Percentiles rank a stretch among this genome's conserved stretches.
phyloP scores from a whole-genome alignment of 2,329 filamentous ascomycete species.

The Apiospora phragmitis region DNA sequence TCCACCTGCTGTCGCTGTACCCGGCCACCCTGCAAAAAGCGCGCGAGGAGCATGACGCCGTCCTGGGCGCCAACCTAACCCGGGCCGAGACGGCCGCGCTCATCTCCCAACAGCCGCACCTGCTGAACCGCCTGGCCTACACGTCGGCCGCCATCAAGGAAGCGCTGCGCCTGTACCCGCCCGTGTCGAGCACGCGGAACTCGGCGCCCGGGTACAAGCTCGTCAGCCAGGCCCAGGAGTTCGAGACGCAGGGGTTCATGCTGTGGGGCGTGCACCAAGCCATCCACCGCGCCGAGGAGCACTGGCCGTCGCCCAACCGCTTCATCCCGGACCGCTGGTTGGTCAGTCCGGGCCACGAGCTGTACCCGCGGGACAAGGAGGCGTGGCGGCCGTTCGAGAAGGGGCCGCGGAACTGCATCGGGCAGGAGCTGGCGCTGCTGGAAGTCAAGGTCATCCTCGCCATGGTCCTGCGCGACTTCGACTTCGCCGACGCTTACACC shows the following conservation, averaged over 20 bases:
- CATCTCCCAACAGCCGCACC: conserved; percentile 28
- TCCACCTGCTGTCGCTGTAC: conserved; percentile 31
- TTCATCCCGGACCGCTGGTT: conserved; percentile 41
- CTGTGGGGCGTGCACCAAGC: conserved; percentile 20
- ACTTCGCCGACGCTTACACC: conserved; percentile 36
- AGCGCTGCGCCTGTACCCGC: conserved; percentile 35
- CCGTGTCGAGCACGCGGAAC: conserved; percentile 40
- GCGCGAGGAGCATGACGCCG: conserved; percentile 37
- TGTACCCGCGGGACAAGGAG: not conserved
- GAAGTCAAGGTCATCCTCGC: conserved; percentile 52
- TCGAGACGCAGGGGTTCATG: conserved; percentile 21
- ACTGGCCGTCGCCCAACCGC: conserved; percentile 33
- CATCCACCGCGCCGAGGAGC: conserved; percentile 34
- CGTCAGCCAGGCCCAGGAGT: conserved; percentile 29
- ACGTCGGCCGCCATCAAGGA: conserved; percentile 40
- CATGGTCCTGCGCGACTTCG: conserved; percentile 48
- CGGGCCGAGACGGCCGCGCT: conserved; percentile 26
- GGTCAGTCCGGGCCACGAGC: conserved; percentile 14
- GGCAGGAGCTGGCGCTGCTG: conserved; percentile 55
- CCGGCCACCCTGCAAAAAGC: conserved; percentile 31
- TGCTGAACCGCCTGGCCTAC: conserved; percentile 30
- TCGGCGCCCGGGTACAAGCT: conserved; percentile 29
- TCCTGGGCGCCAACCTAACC: conserved; percentile 29
- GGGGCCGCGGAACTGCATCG: conserved; percentile 57
- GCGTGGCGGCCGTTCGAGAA: conserved; percentile 55